Evolutionary conservation across 805 yeast genomes (phyloP), one percentile per base, ranked within the genome.

Genomic region (Yamadazyma sp.): DNA sequence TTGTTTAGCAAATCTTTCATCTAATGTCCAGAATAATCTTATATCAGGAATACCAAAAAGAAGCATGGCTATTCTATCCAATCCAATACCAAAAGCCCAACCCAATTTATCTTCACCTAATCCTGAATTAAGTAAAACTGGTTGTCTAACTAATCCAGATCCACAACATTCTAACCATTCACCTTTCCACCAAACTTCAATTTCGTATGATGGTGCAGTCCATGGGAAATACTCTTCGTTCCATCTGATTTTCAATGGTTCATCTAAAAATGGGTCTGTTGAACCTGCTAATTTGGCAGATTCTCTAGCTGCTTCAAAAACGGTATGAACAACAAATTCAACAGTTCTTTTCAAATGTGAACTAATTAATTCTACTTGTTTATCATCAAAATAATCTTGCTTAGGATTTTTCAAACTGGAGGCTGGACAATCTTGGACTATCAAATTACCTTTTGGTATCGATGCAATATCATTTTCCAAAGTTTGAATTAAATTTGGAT

Each of bases 131-230:
- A 75, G 65, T 24, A 87, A 67, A 0, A 91, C 95, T 32, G 78
- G 78, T 47, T 86, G 82, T 46, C 78, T 79, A 6, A 88, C 95
- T 23, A 91, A 72, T 17, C 98, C 98, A 62, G 95, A 86, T 0
- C 98, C 98, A 52, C 96, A 86, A 56, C 95, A 80, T 63, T 93
- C 98, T 23, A 93, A 70, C 98, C 98, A 93, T 48, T 89, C 95
- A 34, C 93, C 95, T 55, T 88, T 86, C 97, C 98, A 93, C 89
- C 94, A 88, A 4, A 93, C 96, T 61, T 93, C 98, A 47, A 94
- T 87, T 53, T 93, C 97, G 94, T 95, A 93, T 27, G 95, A 85
- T 3, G 98, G 98, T 1, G 95, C 79, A 3, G 98, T 93, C 97
- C 98, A 93, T 3, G 98, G 98, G 66, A 93, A 93, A 52, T 80